Base-by-base conservation (phyloP, 176 grass and related monocot species). In the Hordeum marinum region DNA sequence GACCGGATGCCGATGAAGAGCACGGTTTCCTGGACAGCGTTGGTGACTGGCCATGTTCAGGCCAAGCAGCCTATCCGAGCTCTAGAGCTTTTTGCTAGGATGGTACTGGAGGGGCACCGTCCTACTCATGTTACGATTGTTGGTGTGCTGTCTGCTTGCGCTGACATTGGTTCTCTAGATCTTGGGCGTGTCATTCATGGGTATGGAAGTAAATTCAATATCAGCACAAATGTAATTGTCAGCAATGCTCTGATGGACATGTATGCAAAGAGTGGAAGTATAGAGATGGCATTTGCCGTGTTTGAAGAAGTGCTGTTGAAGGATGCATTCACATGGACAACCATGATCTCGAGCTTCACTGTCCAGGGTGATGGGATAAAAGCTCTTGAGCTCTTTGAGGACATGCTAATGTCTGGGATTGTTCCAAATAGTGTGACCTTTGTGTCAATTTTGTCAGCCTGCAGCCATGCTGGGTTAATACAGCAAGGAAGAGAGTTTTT, bases 261-360 rank as follows among this genome's bases (percentile, higher is more conserved):
- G 92, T 94, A 94, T 76, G 80, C 89, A 79, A 89, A 94, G 81
- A 94, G 92, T 85, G 92, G 89, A 20, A 58, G 75, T 3, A 75
- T 87, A 18, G 72, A 79, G 65, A 89, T 85, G 77, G 81, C 92
- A 8, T 79, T 87, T 83, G 74, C 66, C 0, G 57, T 91, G 3
- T 94, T 94, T 2, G n/a, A 89, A 76, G 87, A 85, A 73, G 79
- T 80, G 12, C 67, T n/a, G 0, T 13, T 43, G 10, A 94, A 94
- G 92, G 89, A 94, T 42, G 48, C 88, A 36, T 94, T 89, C 75
- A 89, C 92, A 11, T 94, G 89, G 87, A 94, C 92, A 10, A 94
- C 87, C 5, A 91, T 94, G 87, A 94, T 94, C 8, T 89, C 84
- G 8, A 80, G 87, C 43, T 94, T 85, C 74, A 88, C 92, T 12